phyloP scores from a whole-genome alignment of 441 rosid species.

The Pelargonium cotyledonis region DNA sequence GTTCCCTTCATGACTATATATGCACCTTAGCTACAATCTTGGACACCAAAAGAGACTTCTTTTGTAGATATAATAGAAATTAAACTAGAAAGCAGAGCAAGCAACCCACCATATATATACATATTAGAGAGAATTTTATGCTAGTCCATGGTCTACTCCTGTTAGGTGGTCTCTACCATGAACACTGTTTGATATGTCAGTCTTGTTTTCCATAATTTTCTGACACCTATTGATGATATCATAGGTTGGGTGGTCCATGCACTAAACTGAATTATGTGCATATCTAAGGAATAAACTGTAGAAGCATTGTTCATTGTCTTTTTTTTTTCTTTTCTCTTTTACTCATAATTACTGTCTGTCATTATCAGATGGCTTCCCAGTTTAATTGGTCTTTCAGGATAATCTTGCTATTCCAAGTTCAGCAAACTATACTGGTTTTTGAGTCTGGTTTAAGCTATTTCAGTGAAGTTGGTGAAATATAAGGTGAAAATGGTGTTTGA shows the following conservation, averaged over 20 bases:
- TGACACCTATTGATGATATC: not conserved
- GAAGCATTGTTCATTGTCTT: no score
- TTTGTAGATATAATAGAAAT: not conserved
- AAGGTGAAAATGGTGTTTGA: no score
- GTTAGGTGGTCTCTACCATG: conserved; percentile 14
- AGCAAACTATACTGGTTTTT: no score
- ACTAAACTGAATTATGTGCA: conserved; percentile 10
- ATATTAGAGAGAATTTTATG: not conserved
- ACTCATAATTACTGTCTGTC: no score
- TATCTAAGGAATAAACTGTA: not conserved
- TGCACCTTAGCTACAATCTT: not conserved
- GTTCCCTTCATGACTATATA: conserved; percentile 54
- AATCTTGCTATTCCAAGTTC: no score
- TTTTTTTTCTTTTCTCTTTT: no score
- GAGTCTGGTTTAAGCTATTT: no score
- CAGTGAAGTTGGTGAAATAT: no score
- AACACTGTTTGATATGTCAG: not conserved
- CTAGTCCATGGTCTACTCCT: conserved; percentile 9
- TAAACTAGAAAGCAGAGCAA: not conserved
- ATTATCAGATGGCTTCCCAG: no score
- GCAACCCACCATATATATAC: not conserved
- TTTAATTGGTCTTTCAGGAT: no score
- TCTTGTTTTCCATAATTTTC: not conserved
- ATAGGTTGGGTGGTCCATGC: conserved; percentile 23
- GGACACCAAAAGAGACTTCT: not conserved